Evolutionary conservation across 345 rosid genomes (phyloP).

Genomic region (Mallotus nudiflorus): DNA sequence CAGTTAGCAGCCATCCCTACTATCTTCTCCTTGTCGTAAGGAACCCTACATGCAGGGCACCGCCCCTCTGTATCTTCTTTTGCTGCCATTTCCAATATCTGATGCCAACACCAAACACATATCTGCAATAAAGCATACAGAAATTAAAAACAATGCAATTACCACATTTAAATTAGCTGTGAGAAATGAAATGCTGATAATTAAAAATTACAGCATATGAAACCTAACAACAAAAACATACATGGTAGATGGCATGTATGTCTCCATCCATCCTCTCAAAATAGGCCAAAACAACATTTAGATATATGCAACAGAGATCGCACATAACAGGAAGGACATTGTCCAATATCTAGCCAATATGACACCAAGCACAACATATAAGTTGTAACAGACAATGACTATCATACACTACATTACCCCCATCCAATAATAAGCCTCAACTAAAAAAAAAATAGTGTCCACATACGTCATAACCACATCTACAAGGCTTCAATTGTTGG

Average conservation of each 20-base stretch:
- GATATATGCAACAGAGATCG: neutral
- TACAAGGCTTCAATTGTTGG: constrained; percentile 92
- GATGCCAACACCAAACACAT: constrained; percentile 99
- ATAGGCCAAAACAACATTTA: neutral
- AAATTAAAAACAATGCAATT: neutral
- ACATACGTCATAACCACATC: constrained; percentile 90
- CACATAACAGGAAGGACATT: too few species aligned
- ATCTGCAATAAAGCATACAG: constrained; percentile 41
- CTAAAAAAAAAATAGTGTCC: neutral
- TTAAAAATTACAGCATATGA: neutral
- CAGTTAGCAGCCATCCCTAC: constrained; percentile 72
- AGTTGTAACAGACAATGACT: neutral
- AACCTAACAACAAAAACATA: neutral
- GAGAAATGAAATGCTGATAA: neutral
- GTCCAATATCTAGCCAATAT: neutral
- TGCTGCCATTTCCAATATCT: constrained; percentile 93
- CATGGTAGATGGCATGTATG: neutral
- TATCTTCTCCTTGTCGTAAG: constrained; percentile 92
- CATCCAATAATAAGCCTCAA: neutral
- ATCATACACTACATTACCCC: neutral
- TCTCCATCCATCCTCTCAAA: neutral
- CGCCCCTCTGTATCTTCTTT: constrained; percentile 83
- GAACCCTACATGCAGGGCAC: constrained; percentile 87
- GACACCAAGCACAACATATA: neutral
- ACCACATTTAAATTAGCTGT: neutral